Conservation (phyloP, 306 rosid species). For the Hippophae rhamnoides region DNA sequence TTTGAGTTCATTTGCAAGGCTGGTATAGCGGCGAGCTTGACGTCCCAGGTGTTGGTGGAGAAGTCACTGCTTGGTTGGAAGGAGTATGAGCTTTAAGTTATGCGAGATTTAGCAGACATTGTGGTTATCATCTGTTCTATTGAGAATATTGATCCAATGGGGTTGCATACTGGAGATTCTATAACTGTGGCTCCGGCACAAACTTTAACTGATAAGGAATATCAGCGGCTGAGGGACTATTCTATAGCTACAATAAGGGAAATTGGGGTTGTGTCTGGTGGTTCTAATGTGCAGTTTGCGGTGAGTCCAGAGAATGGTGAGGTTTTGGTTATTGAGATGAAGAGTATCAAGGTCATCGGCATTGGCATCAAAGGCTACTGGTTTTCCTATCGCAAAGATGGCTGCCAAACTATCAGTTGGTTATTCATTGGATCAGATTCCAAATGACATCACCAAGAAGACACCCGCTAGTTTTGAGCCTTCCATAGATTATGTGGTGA, state of each 20-base stretch:
- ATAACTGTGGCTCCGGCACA: slow-evolving; percentile 95
- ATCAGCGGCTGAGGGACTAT: slow-evolving; percentile 77
- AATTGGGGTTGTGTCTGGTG: slow-evolving; percentile 74
- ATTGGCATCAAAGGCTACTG: slow-evolving; percentile 85
- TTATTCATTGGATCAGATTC: slow-evolving; percentile 83
- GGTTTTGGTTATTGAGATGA: slow-evolving; percentile 99
- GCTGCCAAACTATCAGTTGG: slow-evolving; percentile 89
- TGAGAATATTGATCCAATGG: slow-evolving; percentile 98
- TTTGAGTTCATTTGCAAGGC: slow-evolving; percentile 80
- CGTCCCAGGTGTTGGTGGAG: slow-evolving; percentile 78
- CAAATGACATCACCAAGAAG: slow-evolving; percentile 84
- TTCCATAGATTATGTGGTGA: slow-evolving; percentile 94
- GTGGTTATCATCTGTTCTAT: slow-evolving; percentile 92
- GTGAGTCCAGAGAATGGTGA: slow-evolving; percentile 71
- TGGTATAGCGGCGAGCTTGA: slow-evolving; percentile 78
- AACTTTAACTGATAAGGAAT: slow-evolving; percentile 91
- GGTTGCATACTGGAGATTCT: slow-evolving; percentile 94
- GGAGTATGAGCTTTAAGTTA: slow-evolving; percentile 96
- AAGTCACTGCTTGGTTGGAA: slow-evolving; percentile 95
- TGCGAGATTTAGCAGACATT: slow-evolving; percentile 95
- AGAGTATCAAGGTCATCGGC: slow-evolving; percentile 96
- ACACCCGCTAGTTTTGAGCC: slow-evolving; percentile 98
- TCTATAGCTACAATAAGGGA: slow-evolving; percentile 67
- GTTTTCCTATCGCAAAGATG: slow-evolving; percentile 95
- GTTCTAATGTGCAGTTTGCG: slow-evolving; percentile 95